These are phyloP conservation scores for Cytauxzoon felis DNA, from an alignment of 169 alveolate genomes.

Conservation along the genomic window DNA sequence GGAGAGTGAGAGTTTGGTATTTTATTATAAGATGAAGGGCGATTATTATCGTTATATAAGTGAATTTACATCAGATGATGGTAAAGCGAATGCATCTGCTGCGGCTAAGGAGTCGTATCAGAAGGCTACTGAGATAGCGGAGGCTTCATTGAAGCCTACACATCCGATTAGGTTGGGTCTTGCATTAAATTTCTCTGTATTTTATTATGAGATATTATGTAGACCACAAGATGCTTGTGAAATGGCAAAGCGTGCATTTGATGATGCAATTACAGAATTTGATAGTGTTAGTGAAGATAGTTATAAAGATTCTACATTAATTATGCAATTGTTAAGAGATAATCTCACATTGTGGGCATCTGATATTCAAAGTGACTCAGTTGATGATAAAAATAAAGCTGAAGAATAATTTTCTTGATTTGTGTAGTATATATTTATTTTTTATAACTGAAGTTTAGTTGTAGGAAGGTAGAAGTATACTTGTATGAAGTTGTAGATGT, in stretches of 20 bases:
- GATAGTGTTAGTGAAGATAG: slow-evolving; percentile 92
- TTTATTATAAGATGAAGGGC: slow-evolving; percentile 99
- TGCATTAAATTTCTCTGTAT: slow-evolving; percentile 96
- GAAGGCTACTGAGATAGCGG: slow-evolving; percentile 94
- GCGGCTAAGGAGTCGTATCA: slow-evolving; percentile 94
- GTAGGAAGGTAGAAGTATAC: too few relatives aligned
- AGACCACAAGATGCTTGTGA: slow-evolving; percentile 98
- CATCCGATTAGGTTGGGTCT: slow-evolving; percentile 97
- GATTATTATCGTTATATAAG: slow-evolving; percentile 97
- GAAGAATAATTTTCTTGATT: slow-evolving; percentile 21
- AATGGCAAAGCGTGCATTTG: slow-evolving; percentile 95
- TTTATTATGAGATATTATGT: slow-evolving; percentile 96
- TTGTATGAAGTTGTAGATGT: too few relatives aligned
- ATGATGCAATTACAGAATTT: slow-evolving; percentile 92
- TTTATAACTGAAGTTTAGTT: too few relatives aligned
- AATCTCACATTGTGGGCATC: slow-evolving; percentile 94
- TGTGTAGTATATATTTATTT: too few relatives aligned
- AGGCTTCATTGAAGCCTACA: slow-evolving; percentile 89
- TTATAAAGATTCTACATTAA: slow-evolving; percentile 92
- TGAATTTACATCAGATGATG: slow-evolving; percentile 94
- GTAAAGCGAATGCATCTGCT: slow-evolving; percentile 91
- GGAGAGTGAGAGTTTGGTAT: slow-evolving; percentile 90
- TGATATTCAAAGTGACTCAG: slow-evolving; percentile 79
- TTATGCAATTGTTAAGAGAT: slow-evolving; percentile 95
- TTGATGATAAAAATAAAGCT: slow-evolving; percentile 30